Conservation (phyloP, 2,329 filamentous ascomycete genomes). For the Penicillium sp. region DNA sequence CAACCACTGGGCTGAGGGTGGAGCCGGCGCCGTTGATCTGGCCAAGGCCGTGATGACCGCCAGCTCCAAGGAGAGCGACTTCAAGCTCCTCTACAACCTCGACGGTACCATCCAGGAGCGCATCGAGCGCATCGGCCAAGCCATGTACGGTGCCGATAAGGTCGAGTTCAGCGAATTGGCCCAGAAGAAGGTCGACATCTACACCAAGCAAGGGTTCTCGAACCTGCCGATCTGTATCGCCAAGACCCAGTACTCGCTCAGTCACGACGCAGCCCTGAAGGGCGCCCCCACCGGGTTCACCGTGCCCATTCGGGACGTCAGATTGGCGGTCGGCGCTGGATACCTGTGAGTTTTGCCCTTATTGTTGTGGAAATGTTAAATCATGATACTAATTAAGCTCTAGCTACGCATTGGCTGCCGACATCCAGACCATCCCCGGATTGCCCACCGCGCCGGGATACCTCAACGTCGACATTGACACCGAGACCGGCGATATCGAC, state of each 20-base stretch:
- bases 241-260: slow-evolving; percentile 97
- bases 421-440: slow-evolving; percentile 97
- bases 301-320: slow-evolving; percentile 89
- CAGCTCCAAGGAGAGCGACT: slow-evolving; percentile 79
- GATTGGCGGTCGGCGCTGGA: slow-evolving; percentile 90
- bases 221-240: slow-evolving; percentile 95
- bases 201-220: slow-evolving; percentile 86
- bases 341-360: slow-evolving; percentile 67
- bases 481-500: slow-evolving; percentile 81
- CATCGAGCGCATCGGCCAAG: slow-evolving; percentile 84
- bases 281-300: slow-evolving; percentile 93
- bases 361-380: not conserved
- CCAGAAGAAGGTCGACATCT: slow-evolving; percentile 94
- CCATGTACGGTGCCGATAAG: slow-evolving; percentile 89
- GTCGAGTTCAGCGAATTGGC: slow-evolving; percentile 94
- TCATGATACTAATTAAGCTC: slow-evolving; percentile 11
- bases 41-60: slow-evolving; percentile 84
- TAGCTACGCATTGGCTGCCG: slow-evolving; percentile 88
- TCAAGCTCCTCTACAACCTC: slow-evolving; percentile 82
- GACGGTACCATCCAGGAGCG: slow-evolving; percentile 81
- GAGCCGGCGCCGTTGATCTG: slow-evolving; percentile 83
- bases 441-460: slow-evolving; percentile 94
- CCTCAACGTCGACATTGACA: slow-evolving; percentile 83
- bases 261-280: slow-evolving; percentile 90
- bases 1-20: slow-evolving; percentile 96